A percentile compares a stretch with the other conserved stretches of the same genome.
Conservation (phyloP, 2,329 filamentous ascomycete species). For the Juglanconis oblonga region DNA sequence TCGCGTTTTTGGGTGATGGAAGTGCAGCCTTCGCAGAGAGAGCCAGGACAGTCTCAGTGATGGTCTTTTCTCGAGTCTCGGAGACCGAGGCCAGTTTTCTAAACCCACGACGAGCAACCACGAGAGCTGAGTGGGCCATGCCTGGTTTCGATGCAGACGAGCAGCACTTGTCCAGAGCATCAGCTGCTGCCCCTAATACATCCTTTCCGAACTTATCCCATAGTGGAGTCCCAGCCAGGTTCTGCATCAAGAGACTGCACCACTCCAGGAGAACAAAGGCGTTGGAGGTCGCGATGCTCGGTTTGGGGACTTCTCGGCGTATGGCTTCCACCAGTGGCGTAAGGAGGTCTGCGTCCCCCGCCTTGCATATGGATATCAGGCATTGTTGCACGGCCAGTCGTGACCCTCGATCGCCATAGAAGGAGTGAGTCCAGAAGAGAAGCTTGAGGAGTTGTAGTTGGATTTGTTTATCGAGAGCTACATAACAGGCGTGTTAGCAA, state of each 20-base stretch:
- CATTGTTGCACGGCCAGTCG: conserved; percentile 80
- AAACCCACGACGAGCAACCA: conserved; percentile 75
- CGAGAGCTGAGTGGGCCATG: conserved; percentile 70
- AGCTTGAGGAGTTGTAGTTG: conserved; percentile 61
- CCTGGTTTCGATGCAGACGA: conserved; percentile 60
- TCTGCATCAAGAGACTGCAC: conserved; percentile 76
- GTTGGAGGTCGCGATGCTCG: conserved; percentile 72
- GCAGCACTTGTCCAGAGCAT: conserved; percentile 74
- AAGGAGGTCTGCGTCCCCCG: conserved; percentile 56
- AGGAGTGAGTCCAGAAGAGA: conserved; percentile 82
- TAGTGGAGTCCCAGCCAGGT: conserved; percentile 57
- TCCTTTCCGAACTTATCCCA: conserved; percentile 66
- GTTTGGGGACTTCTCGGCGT: conserved; percentile 71
- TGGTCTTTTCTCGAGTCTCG: conserved; percentile 55
- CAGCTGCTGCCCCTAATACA: conserved; percentile 66
- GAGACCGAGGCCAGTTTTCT: conserved; percentile 66
- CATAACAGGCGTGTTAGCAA: conserved; percentile 15
- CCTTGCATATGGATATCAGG: conserved; percentile 60
- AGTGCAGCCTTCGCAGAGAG: conserved; percentile 67
- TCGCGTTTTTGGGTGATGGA: conserved; percentile 66
- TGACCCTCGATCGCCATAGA: conserved; percentile 83
- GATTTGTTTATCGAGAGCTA: conserved; percentile 47
- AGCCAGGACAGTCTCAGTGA: conserved; percentile 60
- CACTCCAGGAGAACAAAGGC: conserved; percentile 90
- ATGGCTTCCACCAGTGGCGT: conserved; percentile 65